Evolutionary conservation across 192 early-diverging fungal genomes (phyloP).

Genomic region (Coemansia sp.): DNA sequence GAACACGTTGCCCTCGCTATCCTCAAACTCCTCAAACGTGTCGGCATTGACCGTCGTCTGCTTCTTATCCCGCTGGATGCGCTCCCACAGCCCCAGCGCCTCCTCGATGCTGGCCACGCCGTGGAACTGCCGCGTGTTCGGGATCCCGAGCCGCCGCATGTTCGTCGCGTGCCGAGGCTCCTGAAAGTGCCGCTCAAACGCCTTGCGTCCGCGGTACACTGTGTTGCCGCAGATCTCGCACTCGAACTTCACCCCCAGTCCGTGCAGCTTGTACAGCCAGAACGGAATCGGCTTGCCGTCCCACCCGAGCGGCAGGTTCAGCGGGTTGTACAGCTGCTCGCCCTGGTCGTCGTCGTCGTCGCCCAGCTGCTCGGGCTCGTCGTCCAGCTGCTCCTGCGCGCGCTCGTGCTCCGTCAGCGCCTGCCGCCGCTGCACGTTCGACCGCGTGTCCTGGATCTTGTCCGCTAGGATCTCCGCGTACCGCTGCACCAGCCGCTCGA

Average conservation of each 20-base stretch:
- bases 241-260: conserved; percentile 86
- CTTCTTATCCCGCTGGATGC: conserved; percentile 67
- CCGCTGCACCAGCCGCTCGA: conserved; percentile 58
- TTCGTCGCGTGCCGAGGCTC: conserved; percentile 94
- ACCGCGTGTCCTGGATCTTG: conserved; percentile 71
- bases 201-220: conserved; percentile 93
- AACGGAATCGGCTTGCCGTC: conserved; percentile 99
- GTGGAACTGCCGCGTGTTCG: conserved; percentile 82
- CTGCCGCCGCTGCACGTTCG: conserved; percentile 88
- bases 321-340: conserved; percentile 93
- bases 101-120: conserved; percentile 89
- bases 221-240: conserved; percentile 97
- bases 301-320: conserved; percentile 94
- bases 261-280: conserved; percentile 98
- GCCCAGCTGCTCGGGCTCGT: conserved; percentile 47
- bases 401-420: conserved; percentile 85
- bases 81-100: conserved; percentile 81
- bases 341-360: conserved; percentile 74
- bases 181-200: conserved; percentile 93
- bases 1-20: conserved; percentile 78
- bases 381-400: conserved; percentile 61
- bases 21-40: conserved; percentile 87
- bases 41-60: conserved; percentile 68
- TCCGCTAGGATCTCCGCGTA: conserved; percentile 58
- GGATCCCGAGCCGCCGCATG: conserved; percentile 88